A percentile compares a stretch with the other conserved stretches of the same genome.
Conservation (phyloP, 192 early-diverging fungal species). For the Glomus cerebriforme region DNA sequence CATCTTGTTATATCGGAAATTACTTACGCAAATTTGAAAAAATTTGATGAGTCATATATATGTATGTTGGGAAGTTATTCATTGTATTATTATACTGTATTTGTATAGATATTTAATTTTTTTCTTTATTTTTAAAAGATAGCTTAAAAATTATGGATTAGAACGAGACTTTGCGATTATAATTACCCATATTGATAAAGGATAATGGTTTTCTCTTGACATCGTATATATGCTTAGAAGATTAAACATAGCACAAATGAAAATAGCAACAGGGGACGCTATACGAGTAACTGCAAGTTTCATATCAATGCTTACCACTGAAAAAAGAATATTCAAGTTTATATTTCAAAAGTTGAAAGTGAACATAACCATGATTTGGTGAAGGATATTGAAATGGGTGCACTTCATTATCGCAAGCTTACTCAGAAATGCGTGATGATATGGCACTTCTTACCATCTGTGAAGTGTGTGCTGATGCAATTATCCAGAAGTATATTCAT, state of each 20-base stretch:
- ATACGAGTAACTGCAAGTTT: background rate
- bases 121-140: background rate
- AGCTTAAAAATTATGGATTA: background rate
- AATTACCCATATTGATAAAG: background rate
- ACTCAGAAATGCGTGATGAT: background rate
- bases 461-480: background rate
- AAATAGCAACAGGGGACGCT: background rate
- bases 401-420: background rate
- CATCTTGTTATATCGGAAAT: too few relatives aligned
- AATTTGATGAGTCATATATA: too few relatives aligned
- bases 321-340: conserved; percentile 1
- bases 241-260: background rate
- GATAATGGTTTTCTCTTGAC: background rate
- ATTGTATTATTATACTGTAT: too few relatives aligned
- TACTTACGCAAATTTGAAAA: too few relatives aligned
- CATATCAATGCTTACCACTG: background rate
- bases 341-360: background rate
- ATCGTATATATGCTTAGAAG: background rate
- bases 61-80: too few relatives aligned
- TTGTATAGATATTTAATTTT: too few relatives aligned
- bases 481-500: background rate
- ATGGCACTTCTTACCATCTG: background rate
- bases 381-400: background rate
- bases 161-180: background rate
- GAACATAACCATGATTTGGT: background rate